Percentiles rank a stretch among this genome's conserved stretches.
These are phyloP conservation scores for Penicillium thymicola DNA, from an alignment of 2,329 filamentous ascomycete genomes.

Conservation along the genomic window DNA sequence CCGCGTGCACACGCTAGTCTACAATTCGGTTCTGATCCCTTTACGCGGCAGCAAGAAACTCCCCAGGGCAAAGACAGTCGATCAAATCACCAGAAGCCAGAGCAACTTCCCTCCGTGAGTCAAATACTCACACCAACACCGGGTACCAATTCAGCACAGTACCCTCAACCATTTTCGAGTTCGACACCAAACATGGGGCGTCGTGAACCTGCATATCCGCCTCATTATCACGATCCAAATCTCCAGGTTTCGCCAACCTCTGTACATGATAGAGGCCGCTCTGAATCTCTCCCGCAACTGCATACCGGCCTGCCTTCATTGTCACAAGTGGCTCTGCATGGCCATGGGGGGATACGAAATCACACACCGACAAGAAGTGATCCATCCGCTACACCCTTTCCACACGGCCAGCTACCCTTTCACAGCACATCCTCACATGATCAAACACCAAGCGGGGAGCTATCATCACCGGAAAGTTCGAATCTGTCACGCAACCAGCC, in stretches of 20 bases:
- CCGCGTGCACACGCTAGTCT: slow-evolving; percentile 34
- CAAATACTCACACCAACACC: slow-evolving; percentile 38
- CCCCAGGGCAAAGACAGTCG: slow-evolving; percentile 12
- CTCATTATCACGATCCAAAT: slow-evolving; percentile 21
- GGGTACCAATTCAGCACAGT: slow-evolving; percentile 29
- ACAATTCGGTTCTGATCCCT: slow-evolving; percentile 36
- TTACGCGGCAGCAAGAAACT: slow-evolving; percentile 27
- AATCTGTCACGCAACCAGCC: slow-evolving; percentile 15
- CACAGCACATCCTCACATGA: slow-evolving; percentile 17
- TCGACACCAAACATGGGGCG: slow-evolving; percentile 15
- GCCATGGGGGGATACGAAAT: slow-evolving; percentile 19
- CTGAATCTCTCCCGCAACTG: slow-evolving; percentile 20
- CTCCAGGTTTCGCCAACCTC: slow-evolving; percentile 13
- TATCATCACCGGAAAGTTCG: slow-evolving; percentile 16
- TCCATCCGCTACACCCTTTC: slow-evolving; percentile 17
- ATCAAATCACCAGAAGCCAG: slow-evolving; percentile 14
- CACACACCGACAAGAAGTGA: slow-evolving; percentile 20
- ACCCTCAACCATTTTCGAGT: slow-evolving; percentile 24
- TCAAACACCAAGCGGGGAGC: slow-evolving; percentile 8
- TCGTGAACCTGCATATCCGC: slow-evolving; percentile 18
- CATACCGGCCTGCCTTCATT: slow-evolving; percentile 31
- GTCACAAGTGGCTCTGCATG: slow-evolving; percentile 29
- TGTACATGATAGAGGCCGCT: slow-evolving; percentile 17
- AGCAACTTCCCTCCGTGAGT: slow-evolving; percentile 41
- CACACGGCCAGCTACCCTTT: slow-evolving; percentile 18